Evolutionary conservation across 192 early-diverging fungal species (phyloP).

Genomic region (Geranomyces michiganensis): DNA sequence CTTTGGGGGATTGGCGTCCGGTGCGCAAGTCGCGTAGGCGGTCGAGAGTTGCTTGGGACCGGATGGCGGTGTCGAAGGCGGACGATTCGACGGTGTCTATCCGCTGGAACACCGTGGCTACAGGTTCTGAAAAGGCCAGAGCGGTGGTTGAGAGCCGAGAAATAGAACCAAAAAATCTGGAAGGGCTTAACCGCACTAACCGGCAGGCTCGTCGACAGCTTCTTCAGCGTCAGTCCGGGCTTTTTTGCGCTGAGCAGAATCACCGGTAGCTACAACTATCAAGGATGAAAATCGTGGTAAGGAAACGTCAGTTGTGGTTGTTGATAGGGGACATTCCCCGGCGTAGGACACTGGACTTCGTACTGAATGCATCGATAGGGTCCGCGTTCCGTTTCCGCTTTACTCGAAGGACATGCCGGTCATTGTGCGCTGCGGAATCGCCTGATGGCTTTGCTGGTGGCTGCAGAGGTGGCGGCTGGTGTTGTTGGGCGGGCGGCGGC

Average conservation of each 20-base stretch:
- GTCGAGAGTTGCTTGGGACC: slow-evolving; percentile 14
- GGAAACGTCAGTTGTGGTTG: background rate
- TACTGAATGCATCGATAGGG: slow-evolving; percentile 37
- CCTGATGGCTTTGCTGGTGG: too few relatives aligned
- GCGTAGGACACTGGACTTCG: background rate
- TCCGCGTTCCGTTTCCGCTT: slow-evolving; percentile 42
- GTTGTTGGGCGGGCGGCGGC: too few relatives aligned
- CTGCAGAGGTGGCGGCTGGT: too few relatives aligned
- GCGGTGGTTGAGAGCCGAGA: background rate
- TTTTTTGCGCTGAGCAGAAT: slow-evolving; percentile 17
- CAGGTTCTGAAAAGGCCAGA: background rate
- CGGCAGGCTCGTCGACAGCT: background rate
- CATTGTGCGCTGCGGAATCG: too few relatives aligned
- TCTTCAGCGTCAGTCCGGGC: slow-evolving; percentile 6
- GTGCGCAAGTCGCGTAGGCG: slow-evolving; percentile 2
- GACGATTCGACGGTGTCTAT: slow-evolving; percentile 23
- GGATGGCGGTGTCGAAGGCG: slow-evolving; percentile 18
- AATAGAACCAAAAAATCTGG: background rate
- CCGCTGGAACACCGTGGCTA: slow-evolving; percentile 8
- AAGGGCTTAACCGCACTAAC: background rate
- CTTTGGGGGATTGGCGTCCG: slow-evolving; percentile 16
- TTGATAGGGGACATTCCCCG: background rate
- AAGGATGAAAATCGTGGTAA: background rate
- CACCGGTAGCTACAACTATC: slow-evolving; percentile 25
- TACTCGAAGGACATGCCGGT: slow-evolving; percentile 20